Base-by-base conservation (phyloP, 1,284 basidiomycete species). In the Mycosarcoma maydis region DNA sequence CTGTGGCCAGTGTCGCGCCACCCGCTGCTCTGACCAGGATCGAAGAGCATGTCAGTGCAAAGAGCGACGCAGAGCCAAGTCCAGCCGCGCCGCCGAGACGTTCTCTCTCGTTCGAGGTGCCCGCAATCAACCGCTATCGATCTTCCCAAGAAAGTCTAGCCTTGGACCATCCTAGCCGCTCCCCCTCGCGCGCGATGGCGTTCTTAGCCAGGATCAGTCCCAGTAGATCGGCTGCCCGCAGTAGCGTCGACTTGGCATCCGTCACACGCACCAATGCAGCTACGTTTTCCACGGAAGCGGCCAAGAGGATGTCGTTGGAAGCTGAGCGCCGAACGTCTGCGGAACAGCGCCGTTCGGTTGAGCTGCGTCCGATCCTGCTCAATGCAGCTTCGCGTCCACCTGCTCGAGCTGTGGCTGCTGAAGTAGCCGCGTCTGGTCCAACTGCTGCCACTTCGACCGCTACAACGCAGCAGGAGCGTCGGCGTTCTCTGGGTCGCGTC, bases 171-270 rank as follows among this genome's bases (percentile, higher is more conserved):
- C 34, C 55, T 4, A 37, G 53, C 8, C 60, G 59, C 14, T 57
- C 51, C 3, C 55, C 59, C 3, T 69, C 59, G 9, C 55, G 51
- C 9, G 44, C 66, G 5, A 50, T 39, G 40, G 59, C 54, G 0
- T 69, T 69, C 44, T 27, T 69, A 11, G 51, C 59, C n/a, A 69
- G 56, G 41, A 58, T 69, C 30, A 59, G 24, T 40, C 59, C 59
- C 0, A 40, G 37, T 23, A 48, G 41, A 13, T 29, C 56, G 7
- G 30, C 33, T 3, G 62, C 60, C 22, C 60, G 60, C 22, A 65
- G 45, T 49, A 70, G 49, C 39, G 48, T 51, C n/a, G 56, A 65
- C 29, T 26, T 54, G 33, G 51, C 38, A 6, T 41, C 61, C 4
- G 23, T 19, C 4, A 17, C 42, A 6, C 41, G 38, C 13, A 10